phyloP scores from a whole-genome alignment of 2,329 filamentous ascomycete genomes.

The Juglanconis oblonga region DNA sequence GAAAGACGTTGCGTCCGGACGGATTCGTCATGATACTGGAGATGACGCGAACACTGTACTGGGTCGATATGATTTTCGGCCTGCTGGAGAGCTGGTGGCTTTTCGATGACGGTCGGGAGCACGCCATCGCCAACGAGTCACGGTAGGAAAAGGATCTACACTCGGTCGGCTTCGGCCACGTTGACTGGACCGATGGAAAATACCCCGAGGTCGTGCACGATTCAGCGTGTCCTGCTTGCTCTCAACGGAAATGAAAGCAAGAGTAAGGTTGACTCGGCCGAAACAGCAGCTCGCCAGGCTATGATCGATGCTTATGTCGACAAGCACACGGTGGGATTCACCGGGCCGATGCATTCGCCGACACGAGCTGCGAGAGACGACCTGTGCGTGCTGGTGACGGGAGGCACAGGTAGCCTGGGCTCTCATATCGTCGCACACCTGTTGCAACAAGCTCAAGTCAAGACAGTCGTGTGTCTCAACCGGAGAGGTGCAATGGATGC shows the following conservation, averaged over 20 bases:
- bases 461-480: slow-evolving; percentile 43
- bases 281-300: too few relatives aligned
- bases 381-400: slow-evolving; percentile 33
- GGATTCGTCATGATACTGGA: slow-evolving; percentile 30
- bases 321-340: too few relatives aligned
- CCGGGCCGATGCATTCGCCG: too few relatives aligned
- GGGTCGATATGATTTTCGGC: slow-evolving; percentile 30
- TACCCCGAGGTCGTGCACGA: background rate
- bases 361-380: too few relatives aligned
- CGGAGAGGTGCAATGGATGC: slow-evolving; percentile 27
- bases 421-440: slow-evolving; percentile 31
- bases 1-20: slow-evolving; percentile 24
- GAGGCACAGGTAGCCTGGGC: slow-evolving; percentile 37
- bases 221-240: too few relatives aligned
- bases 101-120: slow-evolving; percentile 25
- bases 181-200: slow-evolving; percentile 28
- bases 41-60: slow-evolving; percentile 24
- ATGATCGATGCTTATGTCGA: too few relatives aligned
- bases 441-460: slow-evolving; percentile 26
- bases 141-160: slow-evolving; percentile 26
- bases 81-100: slow-evolving; percentile 35
- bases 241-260: too few relatives aligned
- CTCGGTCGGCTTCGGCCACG: slow-evolving; percentile 25
- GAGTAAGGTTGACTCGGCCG: too few relatives aligned
- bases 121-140: slow-evolving; percentile 20